Base-by-base conservation (phyloP, 352 stramenopile genomes). In the Peronospora tabacina region DNA sequence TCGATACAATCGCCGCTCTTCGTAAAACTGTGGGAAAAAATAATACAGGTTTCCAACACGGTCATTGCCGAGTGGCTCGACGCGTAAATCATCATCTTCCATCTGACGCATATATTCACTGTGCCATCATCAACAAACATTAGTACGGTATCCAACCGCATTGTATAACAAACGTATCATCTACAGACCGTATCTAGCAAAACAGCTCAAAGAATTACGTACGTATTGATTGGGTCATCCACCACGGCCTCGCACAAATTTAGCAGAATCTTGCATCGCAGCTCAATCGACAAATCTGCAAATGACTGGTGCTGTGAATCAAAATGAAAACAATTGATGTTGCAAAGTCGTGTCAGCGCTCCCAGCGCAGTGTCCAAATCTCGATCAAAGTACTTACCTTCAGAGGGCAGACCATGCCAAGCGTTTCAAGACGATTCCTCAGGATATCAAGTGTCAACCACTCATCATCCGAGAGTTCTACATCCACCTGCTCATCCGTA, bases 11-110 rank as follows among this genome's bases (percentile, higher is more conserved):
- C 82, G 75, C 5, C 82, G 75, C 52, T 93, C 82, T 44, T 87
- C 71, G 51, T 88, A 93, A 47, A 93, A 93, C 62, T 93, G 79
- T 7, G 82, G 76, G 44, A 90, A 93, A 56, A 88, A 93, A 44
- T 80, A 93, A 53, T 76, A 93, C 7, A 75, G 40, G 29, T 90
- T 90, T 9, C 82, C 82, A 10, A 63, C 70, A 9, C 82, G 82
- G 40, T 93, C 82, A 10, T 74, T 70, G 12, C 82, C 82, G 7
- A 93, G 48, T 2, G 82, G 79, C 43, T 89, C 77, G 7, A 90
- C 64, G 15, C 82, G 71, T 33, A 93, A 61, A 38, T 93, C 82
- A 38, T 93, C 82, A 4, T 93, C 82, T 56, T 93, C 77, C 82
- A 93, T 93, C 55, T 88, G 66, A 6, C 80, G 82, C 53, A 93